Conservation (phyloP, 2,329 filamentous ascomycete species). For the Microcyclospora pomicola region DNA sequence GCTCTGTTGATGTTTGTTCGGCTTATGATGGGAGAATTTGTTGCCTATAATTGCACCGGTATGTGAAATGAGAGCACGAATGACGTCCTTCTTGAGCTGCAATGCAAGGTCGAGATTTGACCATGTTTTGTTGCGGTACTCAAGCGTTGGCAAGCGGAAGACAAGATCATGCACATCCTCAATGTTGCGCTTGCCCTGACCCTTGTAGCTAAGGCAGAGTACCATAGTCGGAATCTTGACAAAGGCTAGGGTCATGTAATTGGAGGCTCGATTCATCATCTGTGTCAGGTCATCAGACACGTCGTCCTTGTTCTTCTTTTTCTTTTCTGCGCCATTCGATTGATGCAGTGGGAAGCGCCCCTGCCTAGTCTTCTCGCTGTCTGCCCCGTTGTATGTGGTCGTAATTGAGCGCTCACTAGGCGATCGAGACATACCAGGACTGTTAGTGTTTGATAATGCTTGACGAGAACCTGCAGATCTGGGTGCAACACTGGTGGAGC, state of each 20-base stretch:
- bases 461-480: conserved; percentile 12
- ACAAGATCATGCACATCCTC: conserved; percentile 97
- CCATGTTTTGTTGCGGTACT: conserved; percentile 98
- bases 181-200: conserved; percentile 85
- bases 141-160: conserved; percentile 83
- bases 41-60: conserved; percentile 94
- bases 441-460: conserved; percentile 13
- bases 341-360: conserved; percentile 17
- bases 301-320: conserved; percentile 38
- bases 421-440: conserved; percentile 15
- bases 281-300: conserved; percentile 81
- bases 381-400: conserved; percentile 14
- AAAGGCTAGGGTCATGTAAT: conserved; percentile 93
- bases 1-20: conserved; percentile 63
- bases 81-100: conserved; percentile 84
- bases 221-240: conserved; percentile 93
- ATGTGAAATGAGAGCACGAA: conserved; percentile 86
- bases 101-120: conserved; percentile 90
- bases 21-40: conserved; percentile 83
- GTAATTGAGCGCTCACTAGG: conserved; percentile 19
- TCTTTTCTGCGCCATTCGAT: conserved; percentile 11
- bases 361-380: conserved; percentile 12
- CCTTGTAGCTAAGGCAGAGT: conserved; percentile 90
- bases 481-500: conserved; percentile 2
- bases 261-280: conserved; percentile 90